Percentiles rank a stretch among this genome's conserved stretches.
phyloP scores from a whole-genome alignment of 441 rosid genomes.

The Isatis lusitanica region DNA sequence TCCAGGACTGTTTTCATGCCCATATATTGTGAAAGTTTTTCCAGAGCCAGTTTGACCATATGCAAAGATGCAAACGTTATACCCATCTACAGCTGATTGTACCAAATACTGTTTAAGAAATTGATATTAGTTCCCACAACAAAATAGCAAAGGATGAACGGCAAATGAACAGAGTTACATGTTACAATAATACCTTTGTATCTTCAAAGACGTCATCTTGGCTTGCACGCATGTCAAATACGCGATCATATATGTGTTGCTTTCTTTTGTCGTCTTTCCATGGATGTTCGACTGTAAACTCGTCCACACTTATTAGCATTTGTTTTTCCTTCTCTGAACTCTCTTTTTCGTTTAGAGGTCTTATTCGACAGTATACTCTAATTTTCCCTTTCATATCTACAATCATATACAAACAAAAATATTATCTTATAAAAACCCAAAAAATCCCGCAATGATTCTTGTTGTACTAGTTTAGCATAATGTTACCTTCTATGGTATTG shows the following conservation, averaged over 20 bases:
- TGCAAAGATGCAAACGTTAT: slow-evolving; percentile 93
- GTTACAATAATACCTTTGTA: slow-evolving; percentile 56
- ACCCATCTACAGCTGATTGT: slow-evolving; percentile 95
- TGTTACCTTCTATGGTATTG: slow-evolving; percentile 88
- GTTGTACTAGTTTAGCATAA: slow-evolving; percentile 8
- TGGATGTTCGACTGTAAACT: slow-evolving; percentile 86
- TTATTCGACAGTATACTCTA: slow-evolving; percentile 85
- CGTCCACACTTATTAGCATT: slow-evolving; percentile 58
- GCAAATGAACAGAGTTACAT: background rate
- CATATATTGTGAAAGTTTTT: slow-evolving; percentile 92
- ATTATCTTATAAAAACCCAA: background rate
- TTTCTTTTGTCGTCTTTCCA: slow-evolving; percentile 92
- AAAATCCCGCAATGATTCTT: background rate
- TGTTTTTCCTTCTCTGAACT: slow-evolving; percentile 52
- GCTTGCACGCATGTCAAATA: slow-evolving; percentile 70
- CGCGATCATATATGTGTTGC: slow-evolving; percentile 89
- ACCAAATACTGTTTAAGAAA: slow-evolving; percentile 70
- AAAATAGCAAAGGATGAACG: background rate
- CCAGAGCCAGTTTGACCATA: slow-evolving; percentile 99
- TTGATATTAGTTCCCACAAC: slow-evolving; percentile 4
- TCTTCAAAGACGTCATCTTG: slow-evolving; percentile 92
- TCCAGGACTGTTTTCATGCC: slow-evolving; percentile 73
- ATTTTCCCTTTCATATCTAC: slow-evolving; percentile 98
- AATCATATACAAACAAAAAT: slow-evolving; percentile 20
- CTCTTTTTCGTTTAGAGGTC: slow-evolving; percentile 87